Percentiles rank a stretch among this genome's conserved stretches.
phyloP scores from a whole-genome alignment of 2,329 filamentous ascomycete genomes.

The Chaetomium strumarium region DNA sequence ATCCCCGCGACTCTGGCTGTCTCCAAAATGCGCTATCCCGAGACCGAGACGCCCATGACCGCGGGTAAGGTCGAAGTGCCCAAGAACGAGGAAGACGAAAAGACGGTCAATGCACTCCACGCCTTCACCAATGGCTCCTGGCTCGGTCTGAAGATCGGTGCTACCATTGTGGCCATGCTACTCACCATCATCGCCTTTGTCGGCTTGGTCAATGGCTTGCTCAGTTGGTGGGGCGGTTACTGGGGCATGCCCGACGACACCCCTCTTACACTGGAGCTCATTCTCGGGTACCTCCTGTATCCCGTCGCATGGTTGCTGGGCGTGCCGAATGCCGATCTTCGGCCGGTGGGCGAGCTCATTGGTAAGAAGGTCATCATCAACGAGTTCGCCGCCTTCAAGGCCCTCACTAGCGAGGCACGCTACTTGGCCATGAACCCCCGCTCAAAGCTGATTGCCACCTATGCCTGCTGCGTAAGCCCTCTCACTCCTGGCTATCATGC shows the following conservation, averaged over 20 bases:
- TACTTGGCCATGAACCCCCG: conserved; percentile 61
- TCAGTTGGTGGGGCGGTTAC: conserved; percentile 81
- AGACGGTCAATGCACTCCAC: conserved; percentile 73
- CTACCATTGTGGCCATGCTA: conserved; percentile 74
- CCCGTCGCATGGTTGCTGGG: conserved; percentile 77
- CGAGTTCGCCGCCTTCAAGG: conserved; percentile 63
- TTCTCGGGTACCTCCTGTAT: conserved; percentile 72
- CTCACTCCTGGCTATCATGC: conserved; percentile 20
- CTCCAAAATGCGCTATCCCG: conserved; percentile 84
- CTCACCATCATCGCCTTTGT: conserved; percentile 78
- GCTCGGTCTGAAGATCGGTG: conserved; percentile 80
- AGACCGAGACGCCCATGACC: conserved; percentile 80
- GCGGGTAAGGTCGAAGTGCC: conserved; percentile 75
- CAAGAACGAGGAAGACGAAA: conserved; percentile 70
- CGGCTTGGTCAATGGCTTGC: conserved; percentile 65
- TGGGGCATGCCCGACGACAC: conserved; percentile 60
- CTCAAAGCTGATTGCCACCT: conserved; percentile 76
- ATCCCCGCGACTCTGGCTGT: conserved; percentile 87
- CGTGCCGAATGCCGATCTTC: conserved; percentile 59
- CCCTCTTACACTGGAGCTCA: conserved; percentile 62
- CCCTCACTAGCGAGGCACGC: conserved; percentile 41
- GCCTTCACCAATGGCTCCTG: conserved; percentile 80
- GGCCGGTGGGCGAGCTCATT: conserved; percentile 67
- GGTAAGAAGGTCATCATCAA: conserved; percentile 82
- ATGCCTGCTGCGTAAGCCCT: conserved; percentile 61